These are phyloP conservation scores for Isoetes taiwanensis DNA, from an alignment of 75 land plant genomes.

Conservation along the genomic window DNA sequence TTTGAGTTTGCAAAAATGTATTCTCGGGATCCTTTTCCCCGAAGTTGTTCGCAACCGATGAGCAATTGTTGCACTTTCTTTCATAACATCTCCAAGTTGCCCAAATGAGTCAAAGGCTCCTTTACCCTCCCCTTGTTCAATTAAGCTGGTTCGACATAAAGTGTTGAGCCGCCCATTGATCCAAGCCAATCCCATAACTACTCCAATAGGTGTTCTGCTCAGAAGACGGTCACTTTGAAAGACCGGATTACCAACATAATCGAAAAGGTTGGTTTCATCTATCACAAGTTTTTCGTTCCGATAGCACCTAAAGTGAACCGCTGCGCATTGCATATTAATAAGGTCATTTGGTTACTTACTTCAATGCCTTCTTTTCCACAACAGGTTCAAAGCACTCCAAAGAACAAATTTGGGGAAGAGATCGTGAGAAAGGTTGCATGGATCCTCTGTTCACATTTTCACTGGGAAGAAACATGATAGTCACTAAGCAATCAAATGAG, in stretches of 20 bases:
- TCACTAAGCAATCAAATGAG: no score
- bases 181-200: constrained; percentile 98
- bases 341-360: no score
- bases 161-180: constrained; percentile 99
- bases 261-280: constrained; percentile 53
- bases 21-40: constrained; percentile 68
- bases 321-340: no score
- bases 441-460: no score
- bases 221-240: constrained; percentile 89
- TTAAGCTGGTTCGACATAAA: constrained; percentile 77
- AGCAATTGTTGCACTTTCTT: constrained; percentile 97
- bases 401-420: no score
- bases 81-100: constrained; percentile 98
- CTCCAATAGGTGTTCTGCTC: constrained; percentile 84
- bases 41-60: constrained; percentile 69
- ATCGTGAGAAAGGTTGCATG: no score
- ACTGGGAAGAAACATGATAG: no score
- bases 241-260: constrained; percentile 88
- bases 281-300: constrained; percentile 67
- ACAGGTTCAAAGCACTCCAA: no score
- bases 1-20: constrained; percentile 62
- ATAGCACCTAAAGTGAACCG: no score
- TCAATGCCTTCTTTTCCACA: no score
- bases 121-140: constrained; percentile 90
- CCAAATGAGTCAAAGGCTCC: constrained; percentile 72